These are phyloP conservation scores for Cicer yamashitae DNA, from an alignment of 306 rosid genomes.

Conservation along the genomic window DNA sequence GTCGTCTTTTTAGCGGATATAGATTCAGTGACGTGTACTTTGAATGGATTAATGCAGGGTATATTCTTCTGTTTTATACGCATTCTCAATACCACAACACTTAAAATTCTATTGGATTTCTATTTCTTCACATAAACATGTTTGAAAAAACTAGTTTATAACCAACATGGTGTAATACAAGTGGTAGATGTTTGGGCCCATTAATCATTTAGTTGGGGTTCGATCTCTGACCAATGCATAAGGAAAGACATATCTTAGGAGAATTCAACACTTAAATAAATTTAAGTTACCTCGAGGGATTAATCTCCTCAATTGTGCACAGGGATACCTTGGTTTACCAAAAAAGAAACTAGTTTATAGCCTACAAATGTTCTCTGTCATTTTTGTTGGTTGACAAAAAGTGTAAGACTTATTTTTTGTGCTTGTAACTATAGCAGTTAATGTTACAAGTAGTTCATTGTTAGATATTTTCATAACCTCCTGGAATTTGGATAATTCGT, in stretches of 20 bases:
- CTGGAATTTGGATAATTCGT: slow-evolving; percentile 21
- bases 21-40: not conserved
- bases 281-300: too few species aligned
- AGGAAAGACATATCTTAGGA: too few species aligned
- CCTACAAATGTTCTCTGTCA: not conserved
- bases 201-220: too few species aligned
- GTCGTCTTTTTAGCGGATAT: not conserved
- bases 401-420: not conserved
- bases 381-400: not conserved
- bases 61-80: not conserved
- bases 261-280: too few species aligned
- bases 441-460: slow-evolving; percentile 22
- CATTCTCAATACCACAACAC: not conserved
- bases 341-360: not conserved
- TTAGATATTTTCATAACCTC: slow-evolving; percentile 20
- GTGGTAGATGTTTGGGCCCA: too few species aligned
- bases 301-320: too few species aligned
- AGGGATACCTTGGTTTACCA: too few species aligned
- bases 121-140: not conserved
- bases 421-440: not conserved
- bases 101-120: not conserved
- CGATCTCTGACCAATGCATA: too few species aligned
- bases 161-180: too few species aligned
- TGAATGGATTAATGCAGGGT: slow-evolving; percentile 1
- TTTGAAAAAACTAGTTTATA: not conserved